Evolutionary conservation across 805 yeast genomes (phyloP).

Genomic region (Myxozyma lipomycoides): DNA sequence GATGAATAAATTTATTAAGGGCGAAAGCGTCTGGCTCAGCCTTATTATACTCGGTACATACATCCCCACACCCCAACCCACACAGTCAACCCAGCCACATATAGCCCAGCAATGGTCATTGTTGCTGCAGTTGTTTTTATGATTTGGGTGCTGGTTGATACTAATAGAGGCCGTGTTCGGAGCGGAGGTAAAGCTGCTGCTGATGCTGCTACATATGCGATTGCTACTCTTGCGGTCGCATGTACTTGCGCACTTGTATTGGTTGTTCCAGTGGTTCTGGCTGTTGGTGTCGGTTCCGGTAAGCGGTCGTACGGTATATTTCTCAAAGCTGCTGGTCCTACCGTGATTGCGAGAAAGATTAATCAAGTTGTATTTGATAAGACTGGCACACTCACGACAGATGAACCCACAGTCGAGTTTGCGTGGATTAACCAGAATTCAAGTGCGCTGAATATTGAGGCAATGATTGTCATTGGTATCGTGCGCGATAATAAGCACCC

Average conservation of each 20-base stretch:
- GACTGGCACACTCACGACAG: constrained; percentile 27
- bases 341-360: constrained; percentile 7
- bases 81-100: no score
- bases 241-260: constrained; percentile 31
- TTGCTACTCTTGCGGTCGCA: constrained; percentile 17
- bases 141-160: constrained; percentile 67
- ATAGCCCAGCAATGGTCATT: constrained; percentile 62
- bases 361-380: constrained; percentile 26
- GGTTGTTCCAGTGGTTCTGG: constrained; percentile 23
- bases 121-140: constrained; percentile 50
- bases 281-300: constrained; percentile 28
- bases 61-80: no score
- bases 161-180: constrained; percentile 46
- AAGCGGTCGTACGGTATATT: constrained; percentile 14
- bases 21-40: no score
- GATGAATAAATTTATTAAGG: no score
- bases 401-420: constrained; percentile 3
- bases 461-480: constrained; percentile 6
- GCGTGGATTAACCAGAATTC: neutral
- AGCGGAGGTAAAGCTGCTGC: constrained; percentile 3
- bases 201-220: constrained; percentile 19
- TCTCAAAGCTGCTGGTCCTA: constrained; percentile 19
- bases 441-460: neutral
- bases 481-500: constrained; percentile 16
- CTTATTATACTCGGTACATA: no score